A percentile compares a stretch with the other conserved stretches of the same genome.
phyloP scores from a whole-genome alignment of 2,329 filamentous ascomycete species.

The Aspergillus ibericus region DNA sequence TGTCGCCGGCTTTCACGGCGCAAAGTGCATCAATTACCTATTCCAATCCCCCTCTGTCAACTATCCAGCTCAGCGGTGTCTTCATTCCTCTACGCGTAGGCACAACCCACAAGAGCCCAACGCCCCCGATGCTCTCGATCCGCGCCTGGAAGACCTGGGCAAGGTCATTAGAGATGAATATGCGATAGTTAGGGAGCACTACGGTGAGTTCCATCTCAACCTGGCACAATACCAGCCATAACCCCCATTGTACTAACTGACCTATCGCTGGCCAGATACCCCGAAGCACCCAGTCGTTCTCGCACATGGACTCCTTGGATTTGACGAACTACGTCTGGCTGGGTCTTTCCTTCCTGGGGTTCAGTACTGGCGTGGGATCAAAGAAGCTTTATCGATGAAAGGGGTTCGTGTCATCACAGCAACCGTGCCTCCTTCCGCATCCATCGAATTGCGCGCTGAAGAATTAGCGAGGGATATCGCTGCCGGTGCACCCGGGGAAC shows the following conservation, averaged over 20 bases:
- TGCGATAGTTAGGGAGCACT: constrained; percentile 58
- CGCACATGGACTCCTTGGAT: constrained; percentile 66
- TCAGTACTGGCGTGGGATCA: constrained; percentile 66
- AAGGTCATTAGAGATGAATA: constrained; percentile 62
- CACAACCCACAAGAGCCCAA: constrained; percentile 9
- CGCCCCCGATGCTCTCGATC: constrained; percentile 38
- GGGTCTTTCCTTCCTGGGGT: constrained; percentile 57
- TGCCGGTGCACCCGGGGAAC: constrained; percentile 53
- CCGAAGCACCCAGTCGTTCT: constrained; percentile 62
- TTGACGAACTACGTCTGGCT: constrained; percentile 60
- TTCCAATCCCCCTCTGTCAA: background rate
- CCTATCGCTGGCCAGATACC: constrained; percentile 27
- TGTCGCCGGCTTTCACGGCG: constrained; percentile 4
- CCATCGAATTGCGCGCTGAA: constrained; percentile 58
- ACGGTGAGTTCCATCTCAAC: constrained; percentile 44
- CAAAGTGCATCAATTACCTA: background rate
- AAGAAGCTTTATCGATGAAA: constrained; percentile 56
- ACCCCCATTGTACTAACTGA: background rate
- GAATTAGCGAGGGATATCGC: constrained; percentile 56
- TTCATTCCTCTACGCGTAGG: constrained; percentile 19
- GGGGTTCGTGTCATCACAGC: constrained; percentile 63
- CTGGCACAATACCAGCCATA: background rate
- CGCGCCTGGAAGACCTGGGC: constrained; percentile 53
- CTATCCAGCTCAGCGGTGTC: constrained; percentile 12
- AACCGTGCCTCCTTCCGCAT: constrained; percentile 59